Conservation (phyloP, 2,329 filamentous ascomycete genomes). For the Neophaeococcomyces aloes region DNA sequence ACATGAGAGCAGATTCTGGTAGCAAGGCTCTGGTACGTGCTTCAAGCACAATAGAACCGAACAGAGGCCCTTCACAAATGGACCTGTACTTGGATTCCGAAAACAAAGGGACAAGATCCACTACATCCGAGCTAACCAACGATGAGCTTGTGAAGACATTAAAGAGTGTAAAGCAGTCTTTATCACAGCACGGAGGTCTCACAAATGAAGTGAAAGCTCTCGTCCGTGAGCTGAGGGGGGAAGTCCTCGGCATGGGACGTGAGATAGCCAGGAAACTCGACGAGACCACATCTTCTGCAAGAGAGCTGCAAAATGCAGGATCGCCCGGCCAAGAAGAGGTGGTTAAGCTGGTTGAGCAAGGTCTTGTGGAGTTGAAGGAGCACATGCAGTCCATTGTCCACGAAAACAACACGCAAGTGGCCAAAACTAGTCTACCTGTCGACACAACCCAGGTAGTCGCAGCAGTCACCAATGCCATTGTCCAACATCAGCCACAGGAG, state of each 20-base stretch:
- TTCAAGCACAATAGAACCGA: constrained; percentile 25
- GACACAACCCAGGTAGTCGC: constrained; percentile 81
- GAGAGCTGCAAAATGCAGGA: constrained; percentile 36
- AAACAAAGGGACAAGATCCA: background rate
- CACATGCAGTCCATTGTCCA: constrained; percentile 72
- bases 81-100: constrained; percentile 29
- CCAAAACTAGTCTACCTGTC: constrained; percentile 53
- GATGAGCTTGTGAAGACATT: constrained; percentile 78
- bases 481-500: constrained; percentile 51
- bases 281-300: constrained; percentile 32
- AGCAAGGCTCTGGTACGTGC: constrained; percentile 45
- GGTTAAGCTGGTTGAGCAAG: constrained; percentile 65
- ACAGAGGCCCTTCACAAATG: constrained; percentile 26
- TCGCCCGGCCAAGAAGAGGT: constrained; percentile 57
- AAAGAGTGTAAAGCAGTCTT: constrained; percentile 79
- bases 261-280: constrained; percentile 83
- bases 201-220: constrained; percentile 87
- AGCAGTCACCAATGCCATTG: constrained; percentile 64
- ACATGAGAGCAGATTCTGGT: constrained; percentile 34
- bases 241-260: constrained; percentile 88
- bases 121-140: constrained; percentile 44
- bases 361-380: constrained; percentile 68
- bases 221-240: constrained; percentile 78
- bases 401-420: constrained; percentile 62
- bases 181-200: constrained; percentile 75